Conservation (phyloP, 371 early-diverging fungal species). For the Smittium culicis region DNA sequence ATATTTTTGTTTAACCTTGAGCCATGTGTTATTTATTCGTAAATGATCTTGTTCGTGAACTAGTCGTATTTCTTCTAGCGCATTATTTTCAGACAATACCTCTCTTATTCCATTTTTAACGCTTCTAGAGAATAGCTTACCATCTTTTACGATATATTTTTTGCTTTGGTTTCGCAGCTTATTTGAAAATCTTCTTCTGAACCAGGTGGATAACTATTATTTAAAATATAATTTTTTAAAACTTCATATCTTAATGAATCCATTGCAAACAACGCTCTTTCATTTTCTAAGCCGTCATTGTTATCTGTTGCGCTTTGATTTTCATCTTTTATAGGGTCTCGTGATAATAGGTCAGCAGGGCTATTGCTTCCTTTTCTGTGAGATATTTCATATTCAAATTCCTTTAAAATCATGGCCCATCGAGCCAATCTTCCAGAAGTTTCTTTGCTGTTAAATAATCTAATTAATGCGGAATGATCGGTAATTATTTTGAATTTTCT, state of each 20-base stretch:
- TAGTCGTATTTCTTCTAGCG: background rate
- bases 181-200: background rate
- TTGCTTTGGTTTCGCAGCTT: background rate
- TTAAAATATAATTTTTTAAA: background rate
- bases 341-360: background rate
- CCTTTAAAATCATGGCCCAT: no score
- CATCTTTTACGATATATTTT: background rate
- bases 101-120: background rate
- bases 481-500: constrained; percentile 11
- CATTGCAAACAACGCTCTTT: no score
- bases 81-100: constrained; percentile 2
- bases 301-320: background rate
- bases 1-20: background rate
- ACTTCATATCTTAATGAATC: background rate
- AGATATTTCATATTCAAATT: no score
- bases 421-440: no score
- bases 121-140: background rate
- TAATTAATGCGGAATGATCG: constrained; percentile 7
- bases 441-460: constrained; percentile 2
- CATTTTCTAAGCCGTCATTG: background rate
- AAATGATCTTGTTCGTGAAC: constrained; percentile 1
- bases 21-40: constrained; percentile 6
- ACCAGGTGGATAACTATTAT: background rate
- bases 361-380: constrained; percentile 8
- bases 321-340: background rate